Percentiles rank a stretch among this genome's conserved stretches.
These are phyloP conservation scores for Vaccinium corymbosum DNA, from an alignment of 148 eudicot species.

Conservation along the genomic window DNA sequence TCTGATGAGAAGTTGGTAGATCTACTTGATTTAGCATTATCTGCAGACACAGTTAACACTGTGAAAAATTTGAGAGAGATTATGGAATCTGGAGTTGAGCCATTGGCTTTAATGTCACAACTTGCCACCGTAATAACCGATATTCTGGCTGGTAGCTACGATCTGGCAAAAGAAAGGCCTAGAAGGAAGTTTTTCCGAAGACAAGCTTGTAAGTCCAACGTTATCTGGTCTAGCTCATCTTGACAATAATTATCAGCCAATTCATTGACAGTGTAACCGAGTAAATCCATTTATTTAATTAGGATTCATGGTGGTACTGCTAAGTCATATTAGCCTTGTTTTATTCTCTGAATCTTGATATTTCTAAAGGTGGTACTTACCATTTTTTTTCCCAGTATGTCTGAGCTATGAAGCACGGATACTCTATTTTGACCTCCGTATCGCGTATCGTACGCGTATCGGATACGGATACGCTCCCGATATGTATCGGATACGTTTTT, in stretches of 20 bases:
- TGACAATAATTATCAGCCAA: not conserved
- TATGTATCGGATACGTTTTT: too few species aligned
- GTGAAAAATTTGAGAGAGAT: constrained; percentile 89
- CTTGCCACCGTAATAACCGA: constrained; percentile 94
- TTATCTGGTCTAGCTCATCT: not conserved
- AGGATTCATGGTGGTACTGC: not conserved
- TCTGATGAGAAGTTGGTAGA: constrained; percentile 96
- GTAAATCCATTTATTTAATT: not conserved
- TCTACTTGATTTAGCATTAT: constrained; percentile 91
- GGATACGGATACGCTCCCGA: too few species aligned
- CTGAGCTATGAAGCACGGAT: not conserved
- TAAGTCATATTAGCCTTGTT: not conserved
- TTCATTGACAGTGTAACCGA: not conserved
- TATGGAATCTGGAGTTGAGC: constrained; percentile 95
- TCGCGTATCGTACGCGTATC: too few species aligned
- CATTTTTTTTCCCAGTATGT: not conserved
- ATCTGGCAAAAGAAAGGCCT: constrained; percentile 60
- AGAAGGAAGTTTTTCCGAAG: constrained; percentile 79
- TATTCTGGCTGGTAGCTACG: constrained; percentile 91
- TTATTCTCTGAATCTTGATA: constrained; percentile 1
- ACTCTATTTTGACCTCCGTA: too few species aligned
- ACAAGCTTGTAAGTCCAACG: constrained; percentile 61
- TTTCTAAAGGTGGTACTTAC: not conserved
- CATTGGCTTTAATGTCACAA: constrained; percentile 92
- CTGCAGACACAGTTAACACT: constrained; percentile 92